Conservation (phyloP, 116 monocot genomes). For the Trichopus zeylanicus region DNA sequence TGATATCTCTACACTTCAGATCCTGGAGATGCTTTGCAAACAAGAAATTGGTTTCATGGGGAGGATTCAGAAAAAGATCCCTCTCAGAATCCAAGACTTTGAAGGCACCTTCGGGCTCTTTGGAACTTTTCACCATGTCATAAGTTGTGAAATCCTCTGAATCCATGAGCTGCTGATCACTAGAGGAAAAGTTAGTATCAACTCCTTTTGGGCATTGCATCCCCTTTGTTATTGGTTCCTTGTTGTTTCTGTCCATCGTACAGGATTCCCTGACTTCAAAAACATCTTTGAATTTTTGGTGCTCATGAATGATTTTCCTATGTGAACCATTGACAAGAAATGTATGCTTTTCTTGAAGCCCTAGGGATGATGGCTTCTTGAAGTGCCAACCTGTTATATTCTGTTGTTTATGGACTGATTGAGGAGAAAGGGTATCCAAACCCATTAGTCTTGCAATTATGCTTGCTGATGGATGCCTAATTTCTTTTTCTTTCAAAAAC, state of each 20-base stretch:
- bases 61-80: slow-evolving; percentile 35
- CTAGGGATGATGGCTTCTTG: slow-evolving; percentile 10
- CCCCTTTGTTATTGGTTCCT: slow-evolving; percentile 4
- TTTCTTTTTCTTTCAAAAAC: slow-evolving; percentile 21
- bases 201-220: slow-evolving; percentile 6
- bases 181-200: slow-evolving; percentile 18
- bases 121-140: slow-evolving; percentile 25
- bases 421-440: slow-evolving; percentile 40
- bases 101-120: slow-evolving; percentile 27
- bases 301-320: slow-evolving; percentile 8
- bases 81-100: slow-evolving; percentile 28
- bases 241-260: slow-evolving; percentile 12
- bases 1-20: slow-evolving; percentile 23
- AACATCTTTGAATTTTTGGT: slow-evolving; percentile 47
- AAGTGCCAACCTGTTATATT: slow-evolving; percentile 2
- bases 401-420: slow-evolving; percentile 4
- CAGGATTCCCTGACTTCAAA: slow-evolving; percentile 38
- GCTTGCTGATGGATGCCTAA: slow-evolving; percentile 27
- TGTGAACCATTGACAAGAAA: neutral
- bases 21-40: slow-evolving; percentile 38
- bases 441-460: slow-evolving; percentile 75
- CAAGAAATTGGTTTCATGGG: slow-evolving; percentile 46
- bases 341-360: slow-evolving; percentile 8
- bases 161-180: slow-evolving; percentile 29
- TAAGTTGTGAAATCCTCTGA: slow-evolving; percentile 24